Evolutionary conservation across 169 alveolate genomes (phyloP).

Genomic region (Plasmodium gallinaceum): DNA sequence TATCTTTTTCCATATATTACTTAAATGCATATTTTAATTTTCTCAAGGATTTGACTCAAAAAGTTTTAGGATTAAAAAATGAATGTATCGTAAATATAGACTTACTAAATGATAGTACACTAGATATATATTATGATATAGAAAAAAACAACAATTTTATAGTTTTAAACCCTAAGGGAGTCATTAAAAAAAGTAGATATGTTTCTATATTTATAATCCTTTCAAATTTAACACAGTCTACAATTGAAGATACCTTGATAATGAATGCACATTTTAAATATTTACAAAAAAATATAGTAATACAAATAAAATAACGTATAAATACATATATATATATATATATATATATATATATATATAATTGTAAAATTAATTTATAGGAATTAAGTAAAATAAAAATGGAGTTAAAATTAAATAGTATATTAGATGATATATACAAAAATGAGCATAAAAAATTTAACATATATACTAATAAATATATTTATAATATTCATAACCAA

Average conservation of each 20-base stretch:
- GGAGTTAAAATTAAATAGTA: constrained; percentile 40
- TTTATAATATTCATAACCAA: constrained; percentile 26
- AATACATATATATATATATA: neutral
- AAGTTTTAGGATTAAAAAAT: constrained; percentile 40
- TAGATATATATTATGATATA: constrained; percentile 66
- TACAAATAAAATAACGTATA: constrained; percentile 1
- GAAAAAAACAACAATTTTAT: constrained; percentile 41
- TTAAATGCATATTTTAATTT: neutral
- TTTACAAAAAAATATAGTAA: constrained; percentile 73
- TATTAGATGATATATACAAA: constrained; percentile 32
- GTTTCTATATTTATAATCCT: constrained; percentile 50
- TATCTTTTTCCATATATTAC: constrained; percentile 6
- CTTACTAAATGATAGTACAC: constrained; percentile 69
- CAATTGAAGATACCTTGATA: constrained; percentile 54
- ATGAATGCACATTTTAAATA: constrained; percentile 54
- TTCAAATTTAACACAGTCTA: constrained; percentile 58
- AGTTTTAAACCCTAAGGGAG: constrained; percentile 72
- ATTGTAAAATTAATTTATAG: constrained; percentile 19
- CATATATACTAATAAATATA: constrained; percentile 49
- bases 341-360: constrained; percentile 11
- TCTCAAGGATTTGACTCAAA: constrained; percentile 43
- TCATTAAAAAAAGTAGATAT: constrained; percentile 52
- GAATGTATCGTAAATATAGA: constrained; percentile 75
- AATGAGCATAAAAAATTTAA: constrained; percentile 66
- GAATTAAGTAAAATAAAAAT: constrained; percentile 42